Evolutionary conservation across 768 basidiomycete genomes (phyloP), one percentile per base, ranked within the genome.

Genomic region (Cystobasidiopsis lactophilus): DNA sequence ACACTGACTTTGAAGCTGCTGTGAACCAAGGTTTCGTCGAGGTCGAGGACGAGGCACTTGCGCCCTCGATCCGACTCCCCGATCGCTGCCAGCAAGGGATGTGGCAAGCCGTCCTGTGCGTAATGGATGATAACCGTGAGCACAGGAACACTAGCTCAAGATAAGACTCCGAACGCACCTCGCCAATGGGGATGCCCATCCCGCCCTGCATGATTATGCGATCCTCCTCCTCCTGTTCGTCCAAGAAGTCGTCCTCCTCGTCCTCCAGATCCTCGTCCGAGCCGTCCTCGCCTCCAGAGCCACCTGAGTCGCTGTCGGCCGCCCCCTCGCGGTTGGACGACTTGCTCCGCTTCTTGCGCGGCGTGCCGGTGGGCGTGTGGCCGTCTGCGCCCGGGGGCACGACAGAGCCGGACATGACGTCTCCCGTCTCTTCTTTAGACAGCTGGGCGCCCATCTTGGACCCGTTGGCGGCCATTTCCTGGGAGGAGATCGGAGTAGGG

Each of bases 11-110:
- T 98, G 77, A 98, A 95, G 66, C 85, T 89, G 64, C 83, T 86
- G 69, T 96, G 91, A 21, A 96, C 79, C 19, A 98, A 72, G 2
- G 93, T 98, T 69, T 98, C 91, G 60, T 98, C 91, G 38, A 98
- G 73, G 69, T 98, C 93, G 24, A 98, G 75, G 40, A 96, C 88
- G 11, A 96, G 74, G 62, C 93, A 96, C 69, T 98, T 98, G 52
- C 86, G 72, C 29, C 91, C 91, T 30, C 69, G 74, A 60, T 91
- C 82, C 18, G 81, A 77, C 11, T 79, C 76, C 3, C 76, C 70
- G 56, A 95, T 71, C 24, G 84, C 82, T 14, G 85, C 86, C 5
- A 98, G 67, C n/a, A 98, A 70, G 3, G 91, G 91, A 55, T 76
- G 74, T 13, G 85, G 85, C 21, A 74, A 64, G 13, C 91, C 91